Conservation (phyloP, 2,329 filamentous ascomycete genomes). For the Dactylellina leptospora region DNA sequence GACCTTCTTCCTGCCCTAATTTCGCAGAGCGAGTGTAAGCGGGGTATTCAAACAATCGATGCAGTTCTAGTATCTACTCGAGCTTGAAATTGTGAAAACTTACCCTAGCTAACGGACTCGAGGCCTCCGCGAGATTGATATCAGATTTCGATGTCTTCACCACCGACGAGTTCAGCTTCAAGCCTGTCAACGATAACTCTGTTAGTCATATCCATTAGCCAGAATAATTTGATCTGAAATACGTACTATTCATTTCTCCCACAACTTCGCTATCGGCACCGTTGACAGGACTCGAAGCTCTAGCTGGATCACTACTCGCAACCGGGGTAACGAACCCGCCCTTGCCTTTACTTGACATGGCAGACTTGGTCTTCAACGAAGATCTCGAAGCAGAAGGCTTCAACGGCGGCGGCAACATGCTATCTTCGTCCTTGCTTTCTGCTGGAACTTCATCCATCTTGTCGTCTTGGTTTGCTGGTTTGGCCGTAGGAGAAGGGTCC, state of each 20-base stretch:
- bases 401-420: slow-evolving; percentile 36
- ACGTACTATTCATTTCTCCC: slow-evolving; percentile 45
- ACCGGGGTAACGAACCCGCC: slow-evolving; percentile 37
- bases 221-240: too few species aligned
- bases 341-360: slow-evolving; percentile 16
- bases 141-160: slow-evolving; percentile 29
- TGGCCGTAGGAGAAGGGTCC: slow-evolving; percentile 74
- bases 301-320: slow-evolving; percentile 44
- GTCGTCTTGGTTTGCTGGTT: slow-evolving; percentile 65
- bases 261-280: slow-evolving; percentile 35
- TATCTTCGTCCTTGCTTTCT: slow-evolving; percentile 34
- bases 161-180: slow-evolving; percentile 43
- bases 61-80: background rate
- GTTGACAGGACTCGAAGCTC: slow-evolving; percentile 38
- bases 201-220: background rate
- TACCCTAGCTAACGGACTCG: slow-evolving; percentile 47
- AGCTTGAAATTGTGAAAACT: background rate
- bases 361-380: slow-evolving; percentile 27
- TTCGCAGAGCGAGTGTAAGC: background rate
- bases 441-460: slow-evolving; percentile 57
- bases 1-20: slow-evolving; percentile 70
- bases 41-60: too few species aligned
- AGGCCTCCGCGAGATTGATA: slow-evolving; percentile 30
- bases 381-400: slow-evolving; percentile 42
- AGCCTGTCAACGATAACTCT: slow-evolving; percentile 3